phyloP scores from a whole-genome alignment of 495 filamentous ascomycete species.

The Daldinia decipiens region DNA sequence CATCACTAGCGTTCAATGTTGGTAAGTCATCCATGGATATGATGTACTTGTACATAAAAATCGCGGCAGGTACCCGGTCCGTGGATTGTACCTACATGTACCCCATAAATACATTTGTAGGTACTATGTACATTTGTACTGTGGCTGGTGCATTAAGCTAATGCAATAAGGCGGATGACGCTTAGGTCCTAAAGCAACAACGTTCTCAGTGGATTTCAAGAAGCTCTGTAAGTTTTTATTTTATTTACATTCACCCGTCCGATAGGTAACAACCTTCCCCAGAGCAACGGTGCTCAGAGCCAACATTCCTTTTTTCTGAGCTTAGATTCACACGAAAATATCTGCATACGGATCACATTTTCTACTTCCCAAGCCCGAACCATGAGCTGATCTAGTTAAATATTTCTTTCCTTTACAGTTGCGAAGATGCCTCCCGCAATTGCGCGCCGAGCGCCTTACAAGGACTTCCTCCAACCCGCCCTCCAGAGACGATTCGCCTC shows the following conservation, averaged over 20 bases:
- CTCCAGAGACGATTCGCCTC: constrained; percentile 86
- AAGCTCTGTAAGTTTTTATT: constrained; percentile 26
- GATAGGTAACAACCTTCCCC: constrained; percentile 25
- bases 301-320: constrained; percentile 22
- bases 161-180: constrained; percentile 3
- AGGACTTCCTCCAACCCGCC: constrained; percentile 89
- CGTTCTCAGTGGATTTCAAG: constrained; percentile 16
- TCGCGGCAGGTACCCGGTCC: constrained; percentile 7
- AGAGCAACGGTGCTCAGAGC: constrained; percentile 29
- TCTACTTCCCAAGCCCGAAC: constrained; percentile 18
- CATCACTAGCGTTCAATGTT: not conserved
- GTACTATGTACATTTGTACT: not conserved
- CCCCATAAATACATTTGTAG: too few species aligned
- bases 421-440: constrained; percentile 55
- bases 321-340: constrained; percentile 5
- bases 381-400: constrained; percentile 49
- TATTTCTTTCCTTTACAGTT: constrained; percentile 25
- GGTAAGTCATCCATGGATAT: constrained; percentile 9
- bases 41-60: not conserved
- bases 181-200: not conserved
- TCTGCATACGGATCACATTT: constrained; percentile 8
- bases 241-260: constrained; percentile 41
- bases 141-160: constrained; percentile 25
- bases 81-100: too few species aligned
- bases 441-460: constrained; percentile 67